Evolutionary conservation across 805 yeast species (phyloP).

Genomic region (Saccharomycopsis malanga): DNA sequence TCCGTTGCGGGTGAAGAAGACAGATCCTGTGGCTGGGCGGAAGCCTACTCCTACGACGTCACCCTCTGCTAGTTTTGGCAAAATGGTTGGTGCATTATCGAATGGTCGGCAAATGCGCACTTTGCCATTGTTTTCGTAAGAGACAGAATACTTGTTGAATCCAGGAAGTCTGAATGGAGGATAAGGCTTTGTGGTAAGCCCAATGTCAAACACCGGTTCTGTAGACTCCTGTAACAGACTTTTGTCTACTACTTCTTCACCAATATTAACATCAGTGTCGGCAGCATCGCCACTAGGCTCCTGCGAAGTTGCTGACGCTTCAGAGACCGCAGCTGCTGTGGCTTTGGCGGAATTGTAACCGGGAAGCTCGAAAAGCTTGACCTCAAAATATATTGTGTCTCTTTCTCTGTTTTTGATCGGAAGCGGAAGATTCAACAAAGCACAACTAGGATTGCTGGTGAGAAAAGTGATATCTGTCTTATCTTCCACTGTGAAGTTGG

Average conservation of each 20-base stretch:
- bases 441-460: slow-evolving; percentile 10
- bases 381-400: slow-evolving; percentile 63
- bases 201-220: slow-evolving; percentile 53
- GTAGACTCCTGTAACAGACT: slow-evolving; percentile 8
- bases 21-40: slow-evolving; percentile 71
- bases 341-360: slow-evolving; percentile 20
- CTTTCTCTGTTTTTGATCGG: slow-evolving; percentile 18
- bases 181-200: slow-evolving; percentile 65
- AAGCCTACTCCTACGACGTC: slow-evolving; percentile 94
- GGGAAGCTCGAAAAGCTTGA: slow-evolving; percentile 38
- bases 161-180: slow-evolving; percentile 77
- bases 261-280: slow-evolving; percentile 2
- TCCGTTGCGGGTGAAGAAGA: slow-evolving; percentile 93
- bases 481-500: slow-evolving; percentile 18
- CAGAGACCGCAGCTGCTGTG: neutral
- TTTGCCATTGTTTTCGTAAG: slow-evolving; percentile 68
- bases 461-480: slow-evolving; percentile 20
- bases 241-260: slow-evolving; percentile 5
- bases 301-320: neutral
- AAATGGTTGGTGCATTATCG: slow-evolving; percentile 31
- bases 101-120: slow-evolving; percentile 61
- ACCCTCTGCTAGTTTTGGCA: slow-evolving; percentile 54
- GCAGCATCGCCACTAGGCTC: neutral
- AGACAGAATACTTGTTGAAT: slow-evolving; percentile 57
- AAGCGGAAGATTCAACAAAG: slow-evolving; percentile 18